phyloP scores from a whole-genome alignment of 2,329 filamentous ascomycete species.

The Epichloe glyceriae region DNA sequence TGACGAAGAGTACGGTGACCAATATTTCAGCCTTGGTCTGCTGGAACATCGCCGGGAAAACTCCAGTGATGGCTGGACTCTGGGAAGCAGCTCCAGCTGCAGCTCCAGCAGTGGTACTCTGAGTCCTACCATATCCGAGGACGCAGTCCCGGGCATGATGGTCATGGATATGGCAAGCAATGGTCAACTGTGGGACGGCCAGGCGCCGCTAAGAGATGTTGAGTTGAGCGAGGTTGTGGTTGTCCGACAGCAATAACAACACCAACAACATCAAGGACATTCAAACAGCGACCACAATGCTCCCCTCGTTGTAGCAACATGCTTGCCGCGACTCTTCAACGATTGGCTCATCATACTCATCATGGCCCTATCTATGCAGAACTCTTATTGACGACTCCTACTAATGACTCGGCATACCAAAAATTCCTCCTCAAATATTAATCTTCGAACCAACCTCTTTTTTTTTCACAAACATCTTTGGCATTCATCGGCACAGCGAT shows the following conservation, averaged over 20 bases:
- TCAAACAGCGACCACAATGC: not conserved
- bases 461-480: conserved; percentile 20
- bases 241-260: conserved; percentile 18
- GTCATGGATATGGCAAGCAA: conserved; percentile 24
- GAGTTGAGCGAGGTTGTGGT: conserved; percentile 34
- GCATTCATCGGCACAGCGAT: conserved; percentile 29
- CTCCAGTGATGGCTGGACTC: conserved; percentile 80
- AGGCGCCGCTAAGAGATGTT: conserved; percentile 25
- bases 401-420: conserved; percentile 15
- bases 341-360: conserved; percentile 5
- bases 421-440: conserved; percentile 10
- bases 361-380: not conserved
- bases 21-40: conserved; percentile 33
- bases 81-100: conserved; percentile 65
- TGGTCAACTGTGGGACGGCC: conserved; percentile 26
- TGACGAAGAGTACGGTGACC: conserved; percentile 35
- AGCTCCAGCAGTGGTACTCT: conserved; percentile 35
- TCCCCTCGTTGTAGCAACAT: not conserved
- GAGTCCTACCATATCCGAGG: conserved; percentile 36
- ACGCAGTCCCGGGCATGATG: conserved; percentile 22
- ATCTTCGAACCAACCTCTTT: conserved; percentile 18
- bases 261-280: not conserved
- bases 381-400: conserved; percentile 4
- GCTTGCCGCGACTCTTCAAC: not conserved
- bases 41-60: conserved; percentile 29